A percentile compares a stretch with the other conserved stretches of the same genome.
phyloP scores from a whole-genome alignment of 495 filamentous ascomycete species.

The Daldinia grandis region DNA sequence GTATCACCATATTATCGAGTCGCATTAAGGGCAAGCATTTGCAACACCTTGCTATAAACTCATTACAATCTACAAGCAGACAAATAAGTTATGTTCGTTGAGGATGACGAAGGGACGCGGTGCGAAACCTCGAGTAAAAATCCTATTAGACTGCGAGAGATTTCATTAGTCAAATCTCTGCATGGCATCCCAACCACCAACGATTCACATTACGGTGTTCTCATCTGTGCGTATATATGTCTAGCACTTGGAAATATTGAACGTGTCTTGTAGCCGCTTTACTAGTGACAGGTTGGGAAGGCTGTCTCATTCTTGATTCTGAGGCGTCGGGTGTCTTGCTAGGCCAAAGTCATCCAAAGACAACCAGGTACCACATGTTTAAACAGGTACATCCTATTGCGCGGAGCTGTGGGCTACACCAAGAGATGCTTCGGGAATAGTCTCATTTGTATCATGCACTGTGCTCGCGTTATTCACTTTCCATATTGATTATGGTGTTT shows the following conservation, averaged over 20 bases:
- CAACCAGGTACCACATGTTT: conserved; percentile 34
- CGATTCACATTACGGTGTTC: background rate
- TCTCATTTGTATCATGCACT: conserved; percentile 27
- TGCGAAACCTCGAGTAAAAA: background rate
- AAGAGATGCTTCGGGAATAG: conserved; percentile 24
- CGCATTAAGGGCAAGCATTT: conserved; percentile 29
- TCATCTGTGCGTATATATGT: background rate
- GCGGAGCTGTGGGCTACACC: conserved; percentile 26
- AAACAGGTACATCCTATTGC: conserved; percentile 29
- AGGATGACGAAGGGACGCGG: background rate
- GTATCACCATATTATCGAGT: conserved; percentile 34
- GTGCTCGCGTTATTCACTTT: background rate
- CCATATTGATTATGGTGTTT: conserved; percentile 14
- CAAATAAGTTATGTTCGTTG: background rate
- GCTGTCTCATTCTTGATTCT: conserved; percentile 42
- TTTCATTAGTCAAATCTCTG: background rate
- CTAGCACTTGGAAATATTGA: conserved; percentile 24
- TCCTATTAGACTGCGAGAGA: background rate
- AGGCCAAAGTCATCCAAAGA: conserved; percentile 37
- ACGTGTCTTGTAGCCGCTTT: conserved; percentile 31
- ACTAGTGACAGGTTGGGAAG: conserved; percentile 34
- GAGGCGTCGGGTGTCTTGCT: conserved; percentile 45
- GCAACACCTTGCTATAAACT: conserved; percentile 17
- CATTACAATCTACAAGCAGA: background rate
- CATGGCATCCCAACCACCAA: background rate